A percentile compares a stretch with the other conserved stretches of the same genome.
Conservation (phyloP, 306 rosid genomes). For the Canavalia ensiformis region DNA sequence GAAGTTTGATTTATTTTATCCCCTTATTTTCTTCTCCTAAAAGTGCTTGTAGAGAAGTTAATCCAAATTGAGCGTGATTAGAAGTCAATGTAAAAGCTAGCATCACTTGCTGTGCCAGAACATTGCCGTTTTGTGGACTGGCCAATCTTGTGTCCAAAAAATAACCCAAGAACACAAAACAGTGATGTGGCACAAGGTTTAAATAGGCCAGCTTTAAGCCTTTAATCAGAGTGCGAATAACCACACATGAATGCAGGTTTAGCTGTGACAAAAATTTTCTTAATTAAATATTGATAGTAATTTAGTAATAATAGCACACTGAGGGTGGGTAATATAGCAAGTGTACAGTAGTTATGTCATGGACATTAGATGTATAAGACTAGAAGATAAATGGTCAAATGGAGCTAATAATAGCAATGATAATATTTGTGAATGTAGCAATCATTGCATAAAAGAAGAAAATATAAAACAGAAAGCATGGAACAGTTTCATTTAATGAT, state of each 20-base stretch:
- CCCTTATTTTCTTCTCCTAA: too few species aligned
- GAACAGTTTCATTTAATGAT: conserved; percentile 37
- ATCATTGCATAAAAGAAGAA: conserved; percentile 1
- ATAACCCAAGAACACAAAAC: conserved; percentile 4
- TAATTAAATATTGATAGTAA: conserved; percentile 21
- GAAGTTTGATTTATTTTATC: too few species aligned
- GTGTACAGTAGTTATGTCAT: not conserved
- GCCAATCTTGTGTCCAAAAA: conserved; percentile 15
- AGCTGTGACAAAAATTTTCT: not conserved
- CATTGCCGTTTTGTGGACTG: conserved; percentile 17
- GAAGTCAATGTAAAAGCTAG: conserved; percentile 24
- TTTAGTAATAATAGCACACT: too few species aligned
- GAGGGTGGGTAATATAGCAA: not conserved
- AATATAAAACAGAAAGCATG: not conserved
- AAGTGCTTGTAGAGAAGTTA: too few species aligned
- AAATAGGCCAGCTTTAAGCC: not conserved
- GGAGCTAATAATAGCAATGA: conserved; percentile 2
- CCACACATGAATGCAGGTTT: conserved; percentile 6
- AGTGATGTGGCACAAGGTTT: conserved; percentile 11
- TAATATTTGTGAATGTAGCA: not conserved
- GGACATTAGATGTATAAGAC: conserved; percentile 18
- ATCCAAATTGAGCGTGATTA: not conserved
- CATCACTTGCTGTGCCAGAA: conserved; percentile 22
- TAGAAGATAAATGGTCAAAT: conserved; percentile 8
- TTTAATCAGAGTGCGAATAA: conserved; percentile 18